A percentile compares a stretch with the other conserved stretches of the same genome.
Conservation (phyloP, 2,329 filamentous ascomycete species). For the Ilyonectria destructans region DNA sequence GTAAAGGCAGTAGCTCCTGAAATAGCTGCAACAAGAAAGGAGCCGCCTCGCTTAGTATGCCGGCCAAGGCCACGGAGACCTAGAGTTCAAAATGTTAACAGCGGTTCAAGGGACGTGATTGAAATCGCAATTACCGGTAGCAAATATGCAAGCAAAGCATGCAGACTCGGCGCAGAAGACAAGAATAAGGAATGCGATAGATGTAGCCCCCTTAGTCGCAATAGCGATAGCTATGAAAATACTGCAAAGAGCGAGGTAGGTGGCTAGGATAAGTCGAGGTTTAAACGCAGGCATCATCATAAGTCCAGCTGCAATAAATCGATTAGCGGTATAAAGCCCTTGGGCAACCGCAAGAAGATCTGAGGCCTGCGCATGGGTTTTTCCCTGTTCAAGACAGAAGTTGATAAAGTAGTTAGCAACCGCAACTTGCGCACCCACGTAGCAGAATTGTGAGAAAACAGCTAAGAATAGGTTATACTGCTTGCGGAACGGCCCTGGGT, state of each 20-base stretch:
- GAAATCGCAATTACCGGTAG: slow-evolving; percentile 6
- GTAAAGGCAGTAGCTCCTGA: no score
- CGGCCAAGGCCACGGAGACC: no score
- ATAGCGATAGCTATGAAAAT: slow-evolving; percentile 71
- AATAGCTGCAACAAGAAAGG: no score
- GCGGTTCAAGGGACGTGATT: no score
- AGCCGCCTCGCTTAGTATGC: no score
- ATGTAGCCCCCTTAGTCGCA: slow-evolving; percentile 64
- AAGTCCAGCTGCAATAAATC: slow-evolving; percentile 70
- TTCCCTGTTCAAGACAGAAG: slow-evolving; percentile 55
- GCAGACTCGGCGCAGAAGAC: slow-evolving; percentile 73
- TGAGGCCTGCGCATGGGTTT: slow-evolving; percentile 46
- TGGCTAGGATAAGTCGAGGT: slow-evolving; percentile 69
- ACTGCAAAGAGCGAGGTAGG: slow-evolving; percentile 68
- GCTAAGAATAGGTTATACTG: slow-evolving; percentile 76
- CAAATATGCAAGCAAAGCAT: slow-evolving; percentile 73
- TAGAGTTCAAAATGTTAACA: no score
- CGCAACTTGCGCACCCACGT: slow-evolving; percentile 73
- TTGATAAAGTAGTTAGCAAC: slow-evolving; percentile 71
- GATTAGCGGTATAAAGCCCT: slow-evolving; percentile 72
- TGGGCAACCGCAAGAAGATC: slow-evolving; percentile 73
- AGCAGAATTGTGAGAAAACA: slow-evolving; percentile 75
- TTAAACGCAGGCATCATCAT: slow-evolving; percentile 68
- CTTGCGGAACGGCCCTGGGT: slow-evolving; percentile 68
- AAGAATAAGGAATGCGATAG: slow-evolving; percentile 70